A percentile compares a stretch with the other conserved stretches of the same genome.
Conservation (phyloP, 768 basidiomycete genomes). For the Tulasnella sp. region DNA sequence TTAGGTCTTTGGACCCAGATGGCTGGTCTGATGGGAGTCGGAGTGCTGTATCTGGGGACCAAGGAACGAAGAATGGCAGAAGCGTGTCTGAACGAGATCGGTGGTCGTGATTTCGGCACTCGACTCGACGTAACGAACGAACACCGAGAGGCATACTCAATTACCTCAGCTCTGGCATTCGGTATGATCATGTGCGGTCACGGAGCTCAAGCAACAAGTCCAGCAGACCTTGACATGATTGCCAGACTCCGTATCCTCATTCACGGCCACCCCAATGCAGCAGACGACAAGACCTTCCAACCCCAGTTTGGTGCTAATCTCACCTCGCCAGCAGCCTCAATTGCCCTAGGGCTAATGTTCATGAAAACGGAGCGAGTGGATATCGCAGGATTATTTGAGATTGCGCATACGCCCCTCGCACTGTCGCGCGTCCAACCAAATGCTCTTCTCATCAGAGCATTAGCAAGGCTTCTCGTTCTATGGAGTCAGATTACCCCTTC, state of each 20-base stretch:
- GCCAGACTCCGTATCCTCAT: conserved; percentile 72
- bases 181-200: conserved; percentile 96
- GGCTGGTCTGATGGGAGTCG: conserved; percentile 83
- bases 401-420: conserved; percentile 78
- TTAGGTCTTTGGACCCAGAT: conserved; percentile 88
- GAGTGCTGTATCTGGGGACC: conserved; percentile 86
- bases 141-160: conserved; percentile 89
- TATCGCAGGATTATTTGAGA: conserved; percentile 79
- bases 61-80: conserved; percentile 91
- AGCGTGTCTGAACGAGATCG: conserved; percentile 82
- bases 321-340: conserved; percentile 88
- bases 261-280: conserved; percentile 62
- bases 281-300: conserved; percentile 45
- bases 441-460: conserved; percentile 79
- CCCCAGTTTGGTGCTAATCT: conserved; percentile 79
- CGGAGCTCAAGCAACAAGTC: conserved; percentile 63
- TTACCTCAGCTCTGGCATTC: conserved; percentile 85
- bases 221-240: conserved; percentile 73
- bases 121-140: conserved; percentile 79
- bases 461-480: conserved; percentile 79
- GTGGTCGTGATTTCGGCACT: conserved; percentile 47
- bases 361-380: conserved; percentile 81
- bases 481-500: conserved; percentile 79
- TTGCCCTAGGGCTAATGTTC: conserved; percentile 93
- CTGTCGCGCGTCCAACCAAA: conserved; percentile 88